Evolutionary conservation across 306 rosid genomes (phyloP).

Genomic region (Comarum palustre): DNA sequence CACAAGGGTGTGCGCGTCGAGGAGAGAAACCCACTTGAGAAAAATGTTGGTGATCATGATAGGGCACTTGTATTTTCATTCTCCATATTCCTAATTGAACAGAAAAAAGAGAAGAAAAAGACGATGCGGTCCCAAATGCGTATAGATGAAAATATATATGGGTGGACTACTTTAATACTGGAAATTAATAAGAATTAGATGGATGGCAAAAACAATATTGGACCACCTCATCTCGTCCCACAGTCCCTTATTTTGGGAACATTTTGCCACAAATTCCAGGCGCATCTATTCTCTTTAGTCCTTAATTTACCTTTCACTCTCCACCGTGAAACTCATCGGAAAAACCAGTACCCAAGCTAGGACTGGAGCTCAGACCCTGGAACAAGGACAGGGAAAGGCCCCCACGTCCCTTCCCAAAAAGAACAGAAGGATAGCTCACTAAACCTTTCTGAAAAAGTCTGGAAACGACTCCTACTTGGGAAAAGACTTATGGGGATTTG

Average conservation of each 20-base stretch:
- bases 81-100: not conserved
- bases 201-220: constrained; percentile 39
- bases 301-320: not conserved
- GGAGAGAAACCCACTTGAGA: not conserved
- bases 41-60: constrained; percentile 11
- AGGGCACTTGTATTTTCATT: constrained; percentile 19
- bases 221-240: constrained; percentile 77
- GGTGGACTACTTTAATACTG: constrained; percentile 59
- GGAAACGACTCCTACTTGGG: constrained; percentile 54
- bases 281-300: constrained; percentile 37
- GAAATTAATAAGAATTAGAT: constrained; percentile 66
- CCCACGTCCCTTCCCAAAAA: constrained; percentile 4
- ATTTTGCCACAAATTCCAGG: constrained; percentile 34
- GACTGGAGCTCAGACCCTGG: not conserved
- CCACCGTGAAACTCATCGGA: not conserved
- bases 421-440: constrained; percentile 13
- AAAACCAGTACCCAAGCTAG: not conserved
- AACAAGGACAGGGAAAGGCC: constrained; percentile 14
- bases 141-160: constrained; percentile 15
- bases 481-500: constrained; percentile 54
- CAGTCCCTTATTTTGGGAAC: constrained; percentile 60
- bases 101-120: constrained; percentile 12
- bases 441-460: constrained; percentile 65
- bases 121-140: constrained; percentile 10
- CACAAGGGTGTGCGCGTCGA: too few species aligned